Base-by-base conservation (phyloP, 768 basidiomycete genomes). In the Agaricus blazei region DNA sequence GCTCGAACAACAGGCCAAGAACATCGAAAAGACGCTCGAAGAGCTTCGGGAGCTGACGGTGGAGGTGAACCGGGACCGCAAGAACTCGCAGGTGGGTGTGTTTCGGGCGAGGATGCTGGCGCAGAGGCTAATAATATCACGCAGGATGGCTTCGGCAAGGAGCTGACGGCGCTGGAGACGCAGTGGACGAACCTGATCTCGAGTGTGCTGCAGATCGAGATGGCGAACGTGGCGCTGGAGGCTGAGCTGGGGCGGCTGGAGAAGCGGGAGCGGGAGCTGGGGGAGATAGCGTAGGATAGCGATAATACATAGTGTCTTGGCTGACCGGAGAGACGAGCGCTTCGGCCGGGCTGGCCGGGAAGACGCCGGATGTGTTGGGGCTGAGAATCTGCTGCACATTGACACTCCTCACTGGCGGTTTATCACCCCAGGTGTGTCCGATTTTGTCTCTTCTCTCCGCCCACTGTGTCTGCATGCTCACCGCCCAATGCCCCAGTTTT, bases 171-270 rank as follows among this genome's bases (percentile, higher is more conserved):
- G 8, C 72, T 97, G 57, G 94, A 98, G 70, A 88, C 82, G 37
- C 80, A 86, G 59, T 98, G 95, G 95, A 95, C 92, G 23, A 91
- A 94, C 70, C 76, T 98, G 46, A 86, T 98, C 54, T 93, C 92
- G 52, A 88, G 72, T 63, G 88, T 95, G 44, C 72, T 98, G 56
- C 95, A 98, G 71, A 88, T 97, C 60, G 95, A 97, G 76, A 85
- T 98, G 84, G 96, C 94, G 15, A 95, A 93, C 67, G 79, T 86
- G 41, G 92, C 93, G 27, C 69, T 97, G 68, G 93, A 94, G 62
- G 84, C 76, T 4, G 93, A 97, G 64, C 77, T 97, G 47, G 81
- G 78, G 45, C 71, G 77, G 38, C 69, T 91, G 51, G 76, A 78
- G 61, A 72, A 71, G 57, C 77, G 70, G 58, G 87, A 87, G 67